Evolutionary conservation across 2,329 filamentous ascomycete genomes (phyloP), one percentile per base, ranked within the genome.

Genomic region (Penicillium psychrosexuale): DNA sequence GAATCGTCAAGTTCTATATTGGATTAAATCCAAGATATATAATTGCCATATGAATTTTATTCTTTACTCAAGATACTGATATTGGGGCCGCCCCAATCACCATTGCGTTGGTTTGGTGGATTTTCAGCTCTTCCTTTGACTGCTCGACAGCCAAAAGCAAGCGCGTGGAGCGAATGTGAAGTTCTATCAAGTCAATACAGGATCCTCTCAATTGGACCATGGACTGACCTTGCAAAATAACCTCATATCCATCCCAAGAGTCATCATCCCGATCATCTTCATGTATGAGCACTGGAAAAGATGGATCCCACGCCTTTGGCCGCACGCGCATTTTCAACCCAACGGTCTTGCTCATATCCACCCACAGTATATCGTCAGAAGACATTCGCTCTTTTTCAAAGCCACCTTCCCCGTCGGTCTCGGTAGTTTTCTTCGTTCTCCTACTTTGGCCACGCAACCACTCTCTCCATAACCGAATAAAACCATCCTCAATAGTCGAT

Each of bases 391-490:
- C 31, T 28, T 47, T 15, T 6, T 54, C 67, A 59, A 43, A 59
- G 24, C 65, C 56, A 34, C 65, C 59, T 53, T 55, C 42, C n/a
- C 42, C 28, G 15, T 34, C 33, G 38, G 34, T 57, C 58, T 47
- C 43, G 13, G 17, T 5, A 11, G 30, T 19, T 12, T 28, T 37
- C 5, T 44, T 42, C 22, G 31, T 33, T 45, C 31, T 44, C 51
- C 60, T 34, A 15, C 65, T 69, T 46, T 75, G 77, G 27, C 78
- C 72, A 6, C 78, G 77, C 34, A 94, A 75, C 89, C 90, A 94
- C 15, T 86, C 77, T 49, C 88, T 81, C 80, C 85, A 92, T 0
- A 94, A 78, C 28, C 89, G 80, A 37, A 91, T 76, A 5, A 90
- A 81, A 1, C 86, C 79, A 53, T 91, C 85, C 51, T 84, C 82